Conservation (phyloP, 805 yeast species). For the Candida patagonica region DNA sequence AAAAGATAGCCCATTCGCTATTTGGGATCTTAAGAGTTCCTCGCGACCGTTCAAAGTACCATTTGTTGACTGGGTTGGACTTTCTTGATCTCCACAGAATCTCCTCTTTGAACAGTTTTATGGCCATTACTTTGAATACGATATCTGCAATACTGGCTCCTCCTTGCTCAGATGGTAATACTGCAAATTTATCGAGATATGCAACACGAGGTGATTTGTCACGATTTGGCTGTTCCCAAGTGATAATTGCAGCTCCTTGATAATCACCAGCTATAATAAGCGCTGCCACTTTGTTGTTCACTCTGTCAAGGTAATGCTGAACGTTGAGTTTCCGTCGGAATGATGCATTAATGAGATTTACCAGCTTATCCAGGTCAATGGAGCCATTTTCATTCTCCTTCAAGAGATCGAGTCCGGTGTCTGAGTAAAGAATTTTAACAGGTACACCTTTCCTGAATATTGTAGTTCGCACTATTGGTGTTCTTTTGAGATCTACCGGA, state of each 20-base stretch:
- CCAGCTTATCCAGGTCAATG: constrained; percentile 50
- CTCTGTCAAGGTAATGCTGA: constrained; percentile 55
- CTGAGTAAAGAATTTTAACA: constrained; percentile 34
- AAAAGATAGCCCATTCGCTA: constrained; percentile 35
- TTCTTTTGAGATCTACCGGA: constrained; percentile 52
- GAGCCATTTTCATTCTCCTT: constrained; percentile 31
- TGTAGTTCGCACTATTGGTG: constrained; percentile 66
- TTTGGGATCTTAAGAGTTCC: constrained; percentile 50
- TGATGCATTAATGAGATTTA: constrained; percentile 63
- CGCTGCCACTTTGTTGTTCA: constrained; percentile 60
- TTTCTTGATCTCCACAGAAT: constrained; percentile 84
- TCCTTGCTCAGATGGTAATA: constrained; percentile 74
- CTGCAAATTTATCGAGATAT: constrained; percentile 91
- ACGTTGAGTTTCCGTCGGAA: constrained; percentile 62
- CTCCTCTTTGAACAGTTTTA: constrained; percentile 57
- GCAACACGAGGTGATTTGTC: constrained; percentile 36
- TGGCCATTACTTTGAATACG: constrained; percentile 69
- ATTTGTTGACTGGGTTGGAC: constrained; percentile 85
- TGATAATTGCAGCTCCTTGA: constrained; percentile 89
- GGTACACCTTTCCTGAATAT: constrained; percentile 69
- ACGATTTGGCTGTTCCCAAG: constrained; percentile 50
- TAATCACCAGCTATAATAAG: constrained; percentile 86
- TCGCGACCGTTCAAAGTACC: constrained; percentile 89
- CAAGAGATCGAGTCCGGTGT: constrained; percentile 32
- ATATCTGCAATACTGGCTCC: constrained; percentile 90